Conservation (phyloP, 2,329 filamentous ascomycete genomes). For the Chaetomium sp. region DNA sequence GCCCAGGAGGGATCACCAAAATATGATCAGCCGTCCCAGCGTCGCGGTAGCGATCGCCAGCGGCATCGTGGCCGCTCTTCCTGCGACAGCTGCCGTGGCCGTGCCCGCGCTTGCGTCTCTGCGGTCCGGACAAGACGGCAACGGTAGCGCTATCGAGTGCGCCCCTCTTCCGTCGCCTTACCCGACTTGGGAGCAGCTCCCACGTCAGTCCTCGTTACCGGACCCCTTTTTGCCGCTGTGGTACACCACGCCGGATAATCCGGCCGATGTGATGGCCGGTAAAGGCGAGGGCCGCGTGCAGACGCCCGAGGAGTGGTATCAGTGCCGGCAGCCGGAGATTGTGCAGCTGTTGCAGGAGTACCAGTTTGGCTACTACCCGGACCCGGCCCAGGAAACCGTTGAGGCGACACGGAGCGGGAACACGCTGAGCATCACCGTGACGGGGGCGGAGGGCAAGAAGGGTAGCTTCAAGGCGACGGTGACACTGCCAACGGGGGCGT, state of each 20-base stretch:
- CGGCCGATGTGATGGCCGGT: slow-evolving; percentile 31
- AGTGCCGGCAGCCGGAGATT: slow-evolving; percentile 44
- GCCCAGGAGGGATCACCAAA: neutral
- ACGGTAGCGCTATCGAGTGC: slow-evolving; percentile 18
- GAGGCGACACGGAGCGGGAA: slow-evolving; percentile 40
- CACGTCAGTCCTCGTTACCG: slow-evolving; percentile 34
- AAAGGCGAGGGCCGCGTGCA: slow-evolving; percentile 37
- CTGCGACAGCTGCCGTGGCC: too few relatives aligned
- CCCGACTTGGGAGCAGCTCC: slow-evolving; percentile 33
- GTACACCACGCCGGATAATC: slow-evolving; percentile 34
- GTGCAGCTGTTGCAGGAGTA: slow-evolving; percentile 44
- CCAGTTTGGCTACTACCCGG: slow-evolving; percentile 46
- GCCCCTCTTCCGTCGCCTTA: slow-evolving; percentile 25
- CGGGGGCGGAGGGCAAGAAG: slow-evolving; percentile 35
- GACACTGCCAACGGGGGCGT: slow-evolving; percentile 34
- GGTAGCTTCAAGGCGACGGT: slow-evolving; percentile 39
- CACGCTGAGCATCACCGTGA: slow-evolving; percentile 37
- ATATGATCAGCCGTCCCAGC: neutral
- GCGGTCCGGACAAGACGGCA: slow-evolving; percentile 1
- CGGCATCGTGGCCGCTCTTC: neutral
- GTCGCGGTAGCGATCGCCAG: slow-evolving; percentile 6
- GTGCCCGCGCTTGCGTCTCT: neutral
- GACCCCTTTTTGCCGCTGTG: slow-evolving; percentile 39
- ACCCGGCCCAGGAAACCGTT: slow-evolving; percentile 41
- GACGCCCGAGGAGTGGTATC: slow-evolving; percentile 42